These are phyloP conservation scores for Tephrocybe sp. DNA, from an alignment of 768 basidiomycete species.

Conservation along the genomic window DNA sequence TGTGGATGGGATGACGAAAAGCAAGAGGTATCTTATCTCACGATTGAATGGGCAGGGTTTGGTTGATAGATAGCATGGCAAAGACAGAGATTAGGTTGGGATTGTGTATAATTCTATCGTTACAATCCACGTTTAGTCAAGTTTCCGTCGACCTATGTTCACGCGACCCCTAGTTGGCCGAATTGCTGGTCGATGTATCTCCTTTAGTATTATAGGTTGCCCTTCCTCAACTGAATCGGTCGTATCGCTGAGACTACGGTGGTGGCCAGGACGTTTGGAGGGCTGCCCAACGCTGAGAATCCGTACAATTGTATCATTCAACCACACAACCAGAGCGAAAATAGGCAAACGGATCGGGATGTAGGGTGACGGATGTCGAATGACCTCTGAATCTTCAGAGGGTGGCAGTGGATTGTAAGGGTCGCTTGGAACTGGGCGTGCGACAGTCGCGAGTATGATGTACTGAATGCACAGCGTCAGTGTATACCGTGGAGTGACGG, in stretches of 20 bases:
- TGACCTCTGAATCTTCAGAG: slow-evolving; percentile 31
- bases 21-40: slow-evolving; percentile 66
- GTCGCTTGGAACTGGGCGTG: slow-evolving; percentile 69
- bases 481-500: not conserved
- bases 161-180: slow-evolving; percentile 27
- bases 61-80: slow-evolving; percentile 39
- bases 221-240: slow-evolving; percentile 66
- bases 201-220: slow-evolving; percentile 27
- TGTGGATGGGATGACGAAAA: slow-evolving; percentile 83
- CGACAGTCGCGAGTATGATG: slow-evolving; percentile 81
- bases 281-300: slow-evolving; percentile 50
- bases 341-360: slow-evolving; percentile 79
- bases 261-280: slow-evolving; percentile 9
- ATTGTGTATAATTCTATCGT: slow-evolving; percentile 4
- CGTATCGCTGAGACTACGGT: slow-evolving; percentile 37
- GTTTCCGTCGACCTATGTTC: slow-evolving; percentile 43
- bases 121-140: slow-evolving; percentile 33
- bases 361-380: slow-evolving; percentile 71
- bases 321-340: slow-evolving; percentile 68
- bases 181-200: slow-evolving; percentile 9
- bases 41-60: slow-evolving; percentile 91
- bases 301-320: slow-evolving; percentile 70
- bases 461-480: slow-evolving; percentile 44
- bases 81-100: slow-evolving; percentile 1
- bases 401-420: slow-evolving; percentile 61